Conservation (phyloP, 164 flowering plant species). For the Stephania japonica region DNA sequence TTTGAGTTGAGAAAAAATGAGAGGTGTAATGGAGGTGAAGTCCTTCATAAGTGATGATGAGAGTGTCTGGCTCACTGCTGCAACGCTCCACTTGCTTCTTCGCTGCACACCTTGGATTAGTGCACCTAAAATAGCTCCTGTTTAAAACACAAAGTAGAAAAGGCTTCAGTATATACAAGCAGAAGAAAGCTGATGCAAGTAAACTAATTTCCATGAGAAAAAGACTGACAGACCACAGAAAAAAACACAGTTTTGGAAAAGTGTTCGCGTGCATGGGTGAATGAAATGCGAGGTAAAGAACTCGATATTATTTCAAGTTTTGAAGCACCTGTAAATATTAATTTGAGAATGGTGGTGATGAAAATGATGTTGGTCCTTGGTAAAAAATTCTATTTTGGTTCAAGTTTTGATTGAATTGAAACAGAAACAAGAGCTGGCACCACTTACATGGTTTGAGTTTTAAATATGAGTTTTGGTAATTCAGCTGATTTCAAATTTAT, state of each 20-base stretch:
- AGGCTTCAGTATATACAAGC: not conserved
- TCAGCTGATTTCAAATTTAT: not conserved
- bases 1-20: conserved; percentile 24
- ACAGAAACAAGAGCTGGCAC: not conserved
- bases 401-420: not conserved
- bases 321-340: too few relatives aligned
- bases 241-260: too few relatives aligned
- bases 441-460: not conserved
- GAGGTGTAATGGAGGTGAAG: conserved; percentile 85
- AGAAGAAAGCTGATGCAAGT: not conserved
- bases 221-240: not conserved
- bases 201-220: not conserved
- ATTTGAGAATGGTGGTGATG: not conserved
- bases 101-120: conserved; percentile 85
- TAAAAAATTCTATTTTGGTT: too few relatives aligned
- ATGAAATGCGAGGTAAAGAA: not conserved
- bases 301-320: too few relatives aligned
- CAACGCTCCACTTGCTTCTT: conserved; percentile 88
- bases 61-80: conserved; percentile 62
- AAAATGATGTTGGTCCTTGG: not conserved
- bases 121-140: conserved; percentile 94
- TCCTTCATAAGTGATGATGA: conserved; percentile 88
- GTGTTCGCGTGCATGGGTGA: not conserved
- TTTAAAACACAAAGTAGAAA: not conserved
- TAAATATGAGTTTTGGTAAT: not conserved